Conservation (phyloP, 805 yeast species). For the Candida nemodendra region DNA sequence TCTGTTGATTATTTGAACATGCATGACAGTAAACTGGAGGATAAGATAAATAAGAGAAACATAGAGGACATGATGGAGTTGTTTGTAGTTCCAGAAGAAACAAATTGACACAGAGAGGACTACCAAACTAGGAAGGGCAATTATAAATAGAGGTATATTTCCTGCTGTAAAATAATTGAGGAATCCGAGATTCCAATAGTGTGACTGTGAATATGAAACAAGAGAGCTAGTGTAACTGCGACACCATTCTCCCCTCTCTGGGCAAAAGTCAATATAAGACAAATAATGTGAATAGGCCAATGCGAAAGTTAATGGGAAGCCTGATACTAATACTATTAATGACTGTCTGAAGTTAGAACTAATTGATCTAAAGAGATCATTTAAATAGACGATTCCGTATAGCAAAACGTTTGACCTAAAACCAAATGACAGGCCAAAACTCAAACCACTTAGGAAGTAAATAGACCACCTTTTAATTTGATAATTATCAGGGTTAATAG, state of each 20-base stretch:
- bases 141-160: conserved; percentile 78
- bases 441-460: conserved; percentile 49
- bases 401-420: conserved; percentile 77
- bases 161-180: conserved; percentile 77
- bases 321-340: conserved; percentile 47
- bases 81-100: conserved; percentile 31
- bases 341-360: conserved; percentile 12
- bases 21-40: conserved; percentile 62
- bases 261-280: conserved; percentile 65
- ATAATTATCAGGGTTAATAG: conserved; percentile 8
- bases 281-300: conserved; percentile 46
- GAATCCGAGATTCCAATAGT: conserved; percentile 86
- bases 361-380: conserved; percentile 44
- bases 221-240: conserved; percentile 52
- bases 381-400: conserved; percentile 64
- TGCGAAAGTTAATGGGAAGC: conserved; percentile 48
- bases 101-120: conserved; percentile 42
- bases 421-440: conserved; percentile 56
- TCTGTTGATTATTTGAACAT: conserved; percentile 83
- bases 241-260: conserved; percentile 81
- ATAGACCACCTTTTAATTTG: conserved; percentile 2
- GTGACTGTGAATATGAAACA: conserved; percentile 66
- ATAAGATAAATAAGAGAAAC: conserved; percentile 45
- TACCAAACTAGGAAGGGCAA: conserved; percentile 67
- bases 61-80: conserved; percentile 39